phyloP scores from a whole-genome alignment of 148 eudicot genomes.

The Salicornia ramosissima region DNA sequence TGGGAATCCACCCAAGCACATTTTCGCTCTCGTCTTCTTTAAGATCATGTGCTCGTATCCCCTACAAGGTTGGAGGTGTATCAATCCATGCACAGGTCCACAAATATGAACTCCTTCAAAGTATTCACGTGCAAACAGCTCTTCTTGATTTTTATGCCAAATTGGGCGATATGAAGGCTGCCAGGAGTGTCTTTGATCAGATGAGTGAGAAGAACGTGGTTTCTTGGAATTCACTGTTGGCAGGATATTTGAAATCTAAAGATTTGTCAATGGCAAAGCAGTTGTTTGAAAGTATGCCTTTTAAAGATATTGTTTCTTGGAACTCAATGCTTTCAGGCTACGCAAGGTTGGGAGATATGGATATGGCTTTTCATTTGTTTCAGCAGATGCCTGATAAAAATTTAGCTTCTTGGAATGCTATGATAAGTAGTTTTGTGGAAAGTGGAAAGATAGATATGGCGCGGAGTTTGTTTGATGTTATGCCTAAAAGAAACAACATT shows the following conservation, averaged over 20 bases:
- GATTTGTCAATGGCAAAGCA: constrained; percentile 41
- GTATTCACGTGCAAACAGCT: constrained; percentile 71
- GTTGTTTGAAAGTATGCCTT: constrained; percentile 56
- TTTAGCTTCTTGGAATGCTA: constrained; percentile 73
- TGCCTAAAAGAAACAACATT: constrained; percentile 60
- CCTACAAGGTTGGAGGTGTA: constrained; percentile 40
- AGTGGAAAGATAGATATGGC: constrained; percentile 57
- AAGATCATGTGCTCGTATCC: constrained; percentile 61
- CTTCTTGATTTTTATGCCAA: constrained; percentile 70
- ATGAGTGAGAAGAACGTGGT: constrained; percentile 60
- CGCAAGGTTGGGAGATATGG: constrained; percentile 53
- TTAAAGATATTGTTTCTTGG: constrained; percentile 70
- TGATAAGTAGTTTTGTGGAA: constrained; percentile 64
- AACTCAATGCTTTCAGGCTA: constrained; percentile 76
- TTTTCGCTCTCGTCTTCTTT: constrained; percentile 56
- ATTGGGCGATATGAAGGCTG: constrained; percentile 45
- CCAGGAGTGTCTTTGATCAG: constrained; percentile 60
- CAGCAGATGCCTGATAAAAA: constrained; percentile 57
- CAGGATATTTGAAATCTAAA: constrained; percentile 53
- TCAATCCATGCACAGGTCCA: constrained; percentile 65
- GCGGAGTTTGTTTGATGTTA: constrained; percentile 46
- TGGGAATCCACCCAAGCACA: constrained; percentile 41
- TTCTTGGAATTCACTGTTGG: constrained; percentile 74
- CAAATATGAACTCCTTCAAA: constrained; percentile 42
- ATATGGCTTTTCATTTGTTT: constrained; percentile 52